These are phyloP conservation scores for Ustilago vetiveriae DNA, from an alignment of 1,284 basidiomycete species.

Conservation along the genomic window DNA sequence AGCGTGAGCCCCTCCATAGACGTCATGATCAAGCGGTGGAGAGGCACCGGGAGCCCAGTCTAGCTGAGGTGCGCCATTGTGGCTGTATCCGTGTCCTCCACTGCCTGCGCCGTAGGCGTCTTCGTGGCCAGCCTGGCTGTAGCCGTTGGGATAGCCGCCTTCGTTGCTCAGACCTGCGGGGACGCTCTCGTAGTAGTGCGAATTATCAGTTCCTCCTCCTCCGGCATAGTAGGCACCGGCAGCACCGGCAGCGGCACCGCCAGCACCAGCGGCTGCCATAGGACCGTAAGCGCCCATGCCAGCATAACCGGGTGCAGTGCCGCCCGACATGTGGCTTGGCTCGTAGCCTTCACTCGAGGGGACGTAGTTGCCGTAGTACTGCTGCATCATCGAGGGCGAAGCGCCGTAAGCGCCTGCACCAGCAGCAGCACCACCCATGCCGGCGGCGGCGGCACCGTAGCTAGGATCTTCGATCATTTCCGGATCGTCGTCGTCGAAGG, in stretches of 20 bases:
- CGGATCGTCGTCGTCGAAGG: slow-evolving; percentile 67
- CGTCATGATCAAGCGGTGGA: slow-evolving; percentile 41
- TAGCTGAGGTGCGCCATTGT: slow-evolving; percentile 39
- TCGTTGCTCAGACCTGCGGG: slow-evolving; percentile 19
- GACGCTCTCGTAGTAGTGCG: slow-evolving; percentile 52
- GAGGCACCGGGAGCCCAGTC: slow-evolving; percentile 42
- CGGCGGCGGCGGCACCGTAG: slow-evolving; percentile 45
- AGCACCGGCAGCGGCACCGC: slow-evolving; percentile 50
- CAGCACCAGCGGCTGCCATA: slow-evolving; percentile 47
- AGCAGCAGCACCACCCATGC: slow-evolving; percentile 26
- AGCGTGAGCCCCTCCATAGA: slow-evolving; percentile 19
- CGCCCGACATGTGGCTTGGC: slow-evolving; percentile 56
- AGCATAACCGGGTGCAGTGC: slow-evolving; percentile 55
- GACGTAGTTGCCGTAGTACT: slow-evolving; percentile 51
- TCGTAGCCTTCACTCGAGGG: slow-evolving; percentile 48
- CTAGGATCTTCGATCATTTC: slow-evolving; percentile 63
- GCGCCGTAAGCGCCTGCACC: slow-evolving; percentile 43
- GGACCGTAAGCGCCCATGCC: slow-evolving; percentile 64
- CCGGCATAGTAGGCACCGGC: slow-evolving; percentile 51
- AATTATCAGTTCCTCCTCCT: slow-evolving; percentile 26
- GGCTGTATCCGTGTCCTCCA: slow-evolving; percentile 37
- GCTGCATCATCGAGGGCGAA: slow-evolving; percentile 47
- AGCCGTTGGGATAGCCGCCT: slow-evolving; percentile 30
- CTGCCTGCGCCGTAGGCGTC: slow-evolving; percentile 28
- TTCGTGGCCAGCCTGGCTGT: slow-evolving; percentile 32